Evolutionary conservation across 108 stramenopile genomes (phyloP), one percentile per base, ranked within the genome.

Genomic region (Fragilariopsis cylindrus): DNA sequence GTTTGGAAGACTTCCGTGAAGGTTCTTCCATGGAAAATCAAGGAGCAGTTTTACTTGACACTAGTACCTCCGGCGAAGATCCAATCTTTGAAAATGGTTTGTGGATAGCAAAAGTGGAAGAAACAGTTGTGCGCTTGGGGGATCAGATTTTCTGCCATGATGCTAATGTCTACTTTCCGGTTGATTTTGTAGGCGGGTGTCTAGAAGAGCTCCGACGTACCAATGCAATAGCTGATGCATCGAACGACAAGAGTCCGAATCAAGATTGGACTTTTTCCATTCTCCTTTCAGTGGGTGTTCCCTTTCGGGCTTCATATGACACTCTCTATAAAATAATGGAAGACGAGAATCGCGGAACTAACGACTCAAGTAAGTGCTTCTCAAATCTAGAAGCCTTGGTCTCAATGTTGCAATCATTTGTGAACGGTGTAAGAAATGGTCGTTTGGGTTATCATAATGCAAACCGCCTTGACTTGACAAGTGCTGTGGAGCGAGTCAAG

Each of bases 81-180:
- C 76, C 69, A 3, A 44, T 81, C 40, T 96, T 96, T 76, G 95
- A 96, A 46, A 71, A 87, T 72, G 91, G 92, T 40, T 76, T 60
- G 30, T 96, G 95, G 95, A 76, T 91, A 43, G 69, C 79, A 11
- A 68, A 58, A 7, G 66, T 96, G 13, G 81, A 80, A 72, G 75
- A 65, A 48, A 78, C 76, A 41, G 79, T 96, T 7, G 62, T 83
- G 16, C 43, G 70, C 12, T 71, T 93, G 11, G 95, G 95, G 13
- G 83, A 62, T 60, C 86, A 92, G 21, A 69, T 96, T 8, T 82
- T 79, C 60, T 87, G 90, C 12, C 80, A 76, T 50, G 89, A 88
- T 7, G 86, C 81, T 4, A 87, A 88, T 55, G 89, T 81, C 70
- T 81, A 81, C 39, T 88, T 93, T 64, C 95, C 95, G 48, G 68